Conservation (phyloP, 2,329 filamentous ascomycete genomes). For the Talaromyces sp. region DNA sequence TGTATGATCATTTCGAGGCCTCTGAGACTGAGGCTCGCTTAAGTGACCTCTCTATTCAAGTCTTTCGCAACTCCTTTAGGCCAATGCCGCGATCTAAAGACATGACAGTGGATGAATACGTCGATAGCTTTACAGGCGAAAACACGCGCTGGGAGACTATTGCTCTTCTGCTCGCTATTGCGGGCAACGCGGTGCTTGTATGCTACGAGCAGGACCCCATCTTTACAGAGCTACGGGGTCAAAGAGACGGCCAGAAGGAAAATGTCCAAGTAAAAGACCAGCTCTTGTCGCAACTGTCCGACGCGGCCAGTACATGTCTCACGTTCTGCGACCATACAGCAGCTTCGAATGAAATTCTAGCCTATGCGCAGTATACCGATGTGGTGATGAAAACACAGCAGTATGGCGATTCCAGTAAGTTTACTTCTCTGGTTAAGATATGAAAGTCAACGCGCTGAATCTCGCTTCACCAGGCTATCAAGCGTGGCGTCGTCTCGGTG, state of each 20-base stretch:
- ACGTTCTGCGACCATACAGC: slow-evolving; percentile 27
- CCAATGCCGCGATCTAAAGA: slow-evolving; percentile 18
- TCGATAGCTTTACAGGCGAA: slow-evolving; percentile 14
- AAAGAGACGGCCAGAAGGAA: slow-evolving; percentile 1
- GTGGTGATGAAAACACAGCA: slow-evolving; percentile 27
- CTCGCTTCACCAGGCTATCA: slow-evolving; percentile 12
- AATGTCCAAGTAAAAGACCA: slow-evolving; percentile 20
- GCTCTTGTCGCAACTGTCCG: slow-evolving; percentile 24
- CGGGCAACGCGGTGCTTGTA: slow-evolving; percentile 29
- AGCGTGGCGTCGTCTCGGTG: slow-evolving; percentile 14
- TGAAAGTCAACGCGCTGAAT: background rate
- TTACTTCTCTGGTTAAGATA: slow-evolving; percentile 8
- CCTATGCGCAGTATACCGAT: slow-evolving; percentile 29
- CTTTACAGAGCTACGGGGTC: slow-evolving; percentile 12
- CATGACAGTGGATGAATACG: slow-evolving; percentile 29
- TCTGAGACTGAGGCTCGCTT: slow-evolving; percentile 21
- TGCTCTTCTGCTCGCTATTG: slow-evolving; percentile 31
- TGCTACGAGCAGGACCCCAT: slow-evolving; percentile 26
- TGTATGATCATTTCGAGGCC: slow-evolving; percentile 21
- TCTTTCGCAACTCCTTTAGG: slow-evolving; percentile 26
- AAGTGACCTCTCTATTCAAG: slow-evolving; percentile 20
- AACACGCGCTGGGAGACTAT: slow-evolving; percentile 20
- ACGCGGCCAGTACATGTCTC: slow-evolving; percentile 29
- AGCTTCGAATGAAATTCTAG: slow-evolving; percentile 27
- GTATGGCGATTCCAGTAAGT: slow-evolving; percentile 30